phyloP scores from a whole-genome alignment of 352 stramenopile genomes.

The Phytopythium sindhum region DNA sequence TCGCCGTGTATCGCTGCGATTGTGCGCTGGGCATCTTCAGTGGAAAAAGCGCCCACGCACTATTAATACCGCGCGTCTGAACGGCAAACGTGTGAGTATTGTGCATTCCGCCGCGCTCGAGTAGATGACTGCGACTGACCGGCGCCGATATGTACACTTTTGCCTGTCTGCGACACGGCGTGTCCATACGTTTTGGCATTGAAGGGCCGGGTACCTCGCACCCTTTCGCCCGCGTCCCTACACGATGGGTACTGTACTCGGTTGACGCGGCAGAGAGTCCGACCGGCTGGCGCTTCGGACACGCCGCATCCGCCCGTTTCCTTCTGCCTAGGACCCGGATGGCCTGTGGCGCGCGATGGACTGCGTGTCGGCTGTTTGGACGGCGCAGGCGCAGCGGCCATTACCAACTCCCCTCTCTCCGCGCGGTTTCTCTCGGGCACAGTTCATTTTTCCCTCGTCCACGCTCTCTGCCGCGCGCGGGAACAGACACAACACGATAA shows the following conservation, averaged over 20 bases:
- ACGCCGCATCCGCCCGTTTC: not conserved
- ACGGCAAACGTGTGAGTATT: not conserved
- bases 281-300: not conserved
- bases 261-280: constrained; percentile 3
- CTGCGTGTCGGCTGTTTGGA: not conserved
- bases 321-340: too few species aligned
- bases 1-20: not conserved
- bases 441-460: not conserved
- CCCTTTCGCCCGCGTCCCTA: constrained; percentile 2
- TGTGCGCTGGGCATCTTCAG: not conserved
- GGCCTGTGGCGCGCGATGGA: not conserved
- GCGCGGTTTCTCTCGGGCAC: too few species aligned
- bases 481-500: not conserved
- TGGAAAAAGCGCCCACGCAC: not conserved
- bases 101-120: not conserved
- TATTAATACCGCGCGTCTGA: not conserved
- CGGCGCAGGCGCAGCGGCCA: not conserved
- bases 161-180: not conserved
- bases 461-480: constrained; percentile 1
- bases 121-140: too few species aligned
- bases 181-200: not conserved
- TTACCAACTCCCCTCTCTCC: not conserved
- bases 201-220: not conserved
- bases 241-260: not conserved
- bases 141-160: not conserved